Percentiles rank a stretch among this genome's conserved stretches.
Evolutionary conservation across 192 early-diverging fungal genomes (phyloP).

Genomic region (Coemansia sp.): DNA sequence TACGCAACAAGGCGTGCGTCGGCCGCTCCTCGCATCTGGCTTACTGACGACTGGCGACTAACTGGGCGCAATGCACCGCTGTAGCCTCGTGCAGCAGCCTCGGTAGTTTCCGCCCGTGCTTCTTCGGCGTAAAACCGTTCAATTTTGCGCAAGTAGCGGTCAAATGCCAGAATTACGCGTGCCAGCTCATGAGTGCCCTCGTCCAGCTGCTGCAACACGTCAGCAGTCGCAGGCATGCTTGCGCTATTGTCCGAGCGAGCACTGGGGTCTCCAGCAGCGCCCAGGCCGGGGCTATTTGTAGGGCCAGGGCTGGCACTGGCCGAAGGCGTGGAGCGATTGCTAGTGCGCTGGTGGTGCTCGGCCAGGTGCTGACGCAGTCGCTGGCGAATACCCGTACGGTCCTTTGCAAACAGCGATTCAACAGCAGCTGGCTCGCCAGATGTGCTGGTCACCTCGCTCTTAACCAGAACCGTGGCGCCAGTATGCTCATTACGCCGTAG

Average conservation of each 20-base stretch:
- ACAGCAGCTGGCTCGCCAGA: constrained; percentile 2
- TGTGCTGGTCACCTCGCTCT: constrained; percentile 17
- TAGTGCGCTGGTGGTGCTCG: constrained; percentile 50
- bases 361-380: constrained; percentile 54
- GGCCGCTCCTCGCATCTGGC: constrained; percentile 28
- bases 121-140: constrained; percentile 43
- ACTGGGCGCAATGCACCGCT: background rate
- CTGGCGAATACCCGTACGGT: constrained; percentile 48
- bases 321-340: constrained; percentile 1
- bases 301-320: background rate
- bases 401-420: constrained; percentile 49
- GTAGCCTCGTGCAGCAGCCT: background rate
- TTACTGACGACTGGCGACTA: constrained; percentile 8
- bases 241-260: background rate
- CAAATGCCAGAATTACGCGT: constrained; percentile 47
- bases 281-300: background rate
- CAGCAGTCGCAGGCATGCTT: constrained; percentile 24
- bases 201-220: constrained; percentile 49
- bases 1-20: constrained; percentile 46
- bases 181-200: constrained; percentile 52
- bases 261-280: background rate
- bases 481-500: constrained; percentile 53
- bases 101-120: constrained; percentile 8
- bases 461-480: constrained; percentile 44
- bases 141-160: constrained; percentile 49